Base-by-base conservation (phyloP, 768 basidiomycete genomes). In the Dendrothele bispora region DNA sequence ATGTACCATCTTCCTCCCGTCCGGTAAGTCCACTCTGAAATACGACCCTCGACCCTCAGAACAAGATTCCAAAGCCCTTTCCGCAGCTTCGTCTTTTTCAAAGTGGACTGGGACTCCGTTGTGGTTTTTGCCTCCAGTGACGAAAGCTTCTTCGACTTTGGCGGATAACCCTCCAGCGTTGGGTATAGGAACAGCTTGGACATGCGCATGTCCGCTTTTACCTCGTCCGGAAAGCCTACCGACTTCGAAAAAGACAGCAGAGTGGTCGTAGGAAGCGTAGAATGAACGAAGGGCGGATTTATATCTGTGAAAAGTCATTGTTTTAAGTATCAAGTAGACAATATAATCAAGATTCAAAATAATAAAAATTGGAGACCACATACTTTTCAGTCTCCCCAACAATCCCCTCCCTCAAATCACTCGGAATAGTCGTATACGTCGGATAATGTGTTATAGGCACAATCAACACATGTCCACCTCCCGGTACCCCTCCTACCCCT, bases 401-500 rank as follows among this genome's bases (percentile, higher is more conserved):
- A 46, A 98, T 88, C 2, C 90, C 82, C 6, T 71, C 70, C 0
- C 84, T 78, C 32, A 95, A 77, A 53, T 93, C 91, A 3, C 79
- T 61, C 0, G 94, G 91, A 35, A 98, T 86, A 6, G 89, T 82
- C 20, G 80, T 77, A 43, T 87, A 85, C 0, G 95, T 97, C 6
- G 91, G 91, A 59, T 91, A 92, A 66, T 99, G 97, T 0, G 89
- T 83, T 59, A 99, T 92, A 12, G 92, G 91, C 22, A 98, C 86
- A 47, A 98, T 88, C 30, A 99, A 79, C 29, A 95, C 86, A 62
- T 99, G 97, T 0, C 97, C 97, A 18, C 97, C 97, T 17, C 97
- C 97, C 2, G 97, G 97, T 18, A 98, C 86, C 54, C 66, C 60
- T 11, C 66, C 49, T 7, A 60, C 56, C n/a, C 62, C 58, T 32